Conservation (phyloP, 2,329 filamentous ascomycete species). For the Arthrobotrys conoides region DNA sequence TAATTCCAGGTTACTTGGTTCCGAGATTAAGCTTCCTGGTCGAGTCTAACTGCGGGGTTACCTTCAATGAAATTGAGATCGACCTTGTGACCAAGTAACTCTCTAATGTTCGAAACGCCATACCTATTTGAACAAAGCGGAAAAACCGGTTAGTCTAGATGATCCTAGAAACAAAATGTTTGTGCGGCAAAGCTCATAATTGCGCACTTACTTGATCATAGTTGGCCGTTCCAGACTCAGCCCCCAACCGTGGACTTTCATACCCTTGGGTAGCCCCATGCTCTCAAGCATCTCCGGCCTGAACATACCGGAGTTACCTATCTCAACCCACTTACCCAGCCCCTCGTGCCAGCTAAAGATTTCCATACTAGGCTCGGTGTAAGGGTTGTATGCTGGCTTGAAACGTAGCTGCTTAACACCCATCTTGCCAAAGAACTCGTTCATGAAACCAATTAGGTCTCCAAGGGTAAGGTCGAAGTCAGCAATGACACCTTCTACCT, state of each 20-base stretch:
- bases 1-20: background rate
- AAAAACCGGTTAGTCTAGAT: constrained; percentile 11
- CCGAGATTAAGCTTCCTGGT: constrained; percentile 74
- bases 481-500: constrained; percentile 97
- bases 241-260: constrained; percentile 95
- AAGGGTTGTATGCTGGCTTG: constrained; percentile 97
- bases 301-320: constrained; percentile 99
- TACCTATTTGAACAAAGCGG: constrained; percentile 68
- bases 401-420: constrained; percentile 88
- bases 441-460: constrained; percentile 93
- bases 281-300: constrained; percentile 95
- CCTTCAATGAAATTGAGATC: constrained; percentile 92
- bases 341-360: constrained; percentile 96
- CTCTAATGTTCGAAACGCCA: constrained; percentile 88
- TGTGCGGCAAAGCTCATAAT: constrained; percentile 9
- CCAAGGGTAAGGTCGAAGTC: constrained; percentile 94
- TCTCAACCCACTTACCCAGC: constrained; percentile 91
- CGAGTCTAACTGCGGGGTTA: constrained; percentile 90
- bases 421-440: constrained; percentile 96
- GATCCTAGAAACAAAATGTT: constrained; percentile 1
- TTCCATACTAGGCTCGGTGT: constrained; percentile 97
- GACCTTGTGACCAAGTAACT: constrained; percentile 94
- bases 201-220: constrained; percentile 86
- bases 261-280: constrained; percentile 91
- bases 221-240: constrained; percentile 92